Base-by-base conservation (phyloP, 2,329 filamentous ascomycete genomes). In the Cryphonectria nitschkei region DNA sequence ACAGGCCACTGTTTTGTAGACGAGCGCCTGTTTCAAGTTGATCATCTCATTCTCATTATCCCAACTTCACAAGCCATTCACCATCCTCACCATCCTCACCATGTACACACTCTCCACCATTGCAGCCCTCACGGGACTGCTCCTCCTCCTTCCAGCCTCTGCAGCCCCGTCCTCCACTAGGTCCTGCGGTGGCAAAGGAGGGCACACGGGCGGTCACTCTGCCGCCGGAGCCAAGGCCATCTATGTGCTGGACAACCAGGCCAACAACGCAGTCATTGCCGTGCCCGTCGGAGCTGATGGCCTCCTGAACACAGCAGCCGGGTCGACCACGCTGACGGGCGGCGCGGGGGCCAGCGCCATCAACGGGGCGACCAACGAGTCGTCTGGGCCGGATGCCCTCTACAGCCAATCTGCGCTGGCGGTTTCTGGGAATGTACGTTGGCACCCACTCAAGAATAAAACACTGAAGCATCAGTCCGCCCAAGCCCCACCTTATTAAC, bases 201-300 rank as follows among this genome's bases (percentile, higher is more conserved):
- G 66, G 13, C 34, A 61, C 46, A 11, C 19, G 1, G 58, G 32
- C 0, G 67, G 52, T 22, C 58, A 46, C 7, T 54, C 68, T 19
- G 41, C 26, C 26, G 13, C 43, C 16, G 43, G 56, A 1, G 54
- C 68, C n/a, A 71, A 64, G n/a, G 77, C 74, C 34, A 86, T 89
- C 26, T 90, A 90, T 77, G 78, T 89, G 68, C 78, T 88, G 54
- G 87, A 84, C 50, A 91, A 90, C 74, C 81, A 85, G 2, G 74
- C 82, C 0, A 72, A 75, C 13, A 87, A 89, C 68, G 76, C 81
- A 0, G 81, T 90, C 1, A 80, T 88, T 1, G 83, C 87, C 0
- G 68, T 90, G 1, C 82, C 83, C 0, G 82, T 89, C 46, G 79
- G 76, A 0, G 62, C 73, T 0, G 79, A 88, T 68, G 88, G 88